phyloP scores from a whole-genome alignment of 2,329 filamentous ascomycete genomes.

The Aureobasidium pullulans region DNA sequence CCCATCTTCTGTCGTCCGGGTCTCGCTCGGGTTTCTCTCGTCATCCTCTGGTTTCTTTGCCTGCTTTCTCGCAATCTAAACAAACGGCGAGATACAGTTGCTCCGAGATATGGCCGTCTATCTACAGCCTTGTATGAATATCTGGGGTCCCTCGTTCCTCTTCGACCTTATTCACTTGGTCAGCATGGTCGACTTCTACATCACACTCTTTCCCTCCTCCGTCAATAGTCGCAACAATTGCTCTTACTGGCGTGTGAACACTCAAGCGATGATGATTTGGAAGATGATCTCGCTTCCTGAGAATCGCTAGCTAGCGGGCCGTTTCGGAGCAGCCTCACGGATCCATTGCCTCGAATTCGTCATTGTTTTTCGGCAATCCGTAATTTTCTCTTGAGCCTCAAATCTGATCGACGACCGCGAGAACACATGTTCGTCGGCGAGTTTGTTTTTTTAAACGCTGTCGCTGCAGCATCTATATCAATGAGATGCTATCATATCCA shows the following conservation, averaged over 20 bases:
- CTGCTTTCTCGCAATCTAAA: neutral
- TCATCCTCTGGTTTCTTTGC: neutral
- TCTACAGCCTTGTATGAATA: neutral
- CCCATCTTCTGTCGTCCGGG: neutral
- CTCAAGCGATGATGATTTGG: neutral
- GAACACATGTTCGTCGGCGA: neutral
- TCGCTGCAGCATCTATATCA: no score
- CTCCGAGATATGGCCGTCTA: conserved; percentile 8
- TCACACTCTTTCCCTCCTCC: neutral
- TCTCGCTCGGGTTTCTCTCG: conserved; percentile 4
- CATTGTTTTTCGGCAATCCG: neutral
- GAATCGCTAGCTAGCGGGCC: neutral
- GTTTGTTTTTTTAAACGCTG: neutral
- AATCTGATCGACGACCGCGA: neutral
- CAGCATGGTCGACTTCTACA: no score
- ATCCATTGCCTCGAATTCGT: neutral
- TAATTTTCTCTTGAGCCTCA: neutral
- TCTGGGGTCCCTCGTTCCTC: neutral
- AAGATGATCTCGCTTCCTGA: neutral
- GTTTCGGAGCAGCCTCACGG: neutral
- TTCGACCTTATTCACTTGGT: neutral
- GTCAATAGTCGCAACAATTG: no score
- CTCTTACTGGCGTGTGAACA: neutral
- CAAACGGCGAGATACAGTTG: neutral
- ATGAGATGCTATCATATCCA: no score